A percentile compares a stretch with the other conserved stretches of the same genome.
Conservation (phyloP, 1,284 basidiomycete genomes). For the Amylostereum areolatum region DNA sequence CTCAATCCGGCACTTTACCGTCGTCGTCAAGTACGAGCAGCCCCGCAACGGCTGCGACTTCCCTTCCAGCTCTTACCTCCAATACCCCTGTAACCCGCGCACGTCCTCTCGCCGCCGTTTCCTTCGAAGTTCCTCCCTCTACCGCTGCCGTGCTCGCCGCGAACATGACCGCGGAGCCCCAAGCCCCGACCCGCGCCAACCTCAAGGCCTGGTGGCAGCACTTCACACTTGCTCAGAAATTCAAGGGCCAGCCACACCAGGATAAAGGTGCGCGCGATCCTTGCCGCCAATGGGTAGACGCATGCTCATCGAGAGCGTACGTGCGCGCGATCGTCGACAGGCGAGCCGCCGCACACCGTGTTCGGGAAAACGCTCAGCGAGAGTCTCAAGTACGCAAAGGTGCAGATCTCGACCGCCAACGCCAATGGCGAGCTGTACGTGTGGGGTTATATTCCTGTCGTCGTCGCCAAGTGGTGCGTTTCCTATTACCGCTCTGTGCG, state of each 20-base stretch:
- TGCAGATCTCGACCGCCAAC: conserved; percentile 92
- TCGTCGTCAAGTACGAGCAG: no score
- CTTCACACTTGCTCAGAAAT: conserved; percentile 12
- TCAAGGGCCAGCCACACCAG: conserved; percentile 3
- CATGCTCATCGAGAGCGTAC: neutral
- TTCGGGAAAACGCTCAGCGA: conserved; percentile 85
- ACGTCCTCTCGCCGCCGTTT: no score
- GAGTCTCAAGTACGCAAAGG: conserved; percentile 82
- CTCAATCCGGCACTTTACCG: no score
- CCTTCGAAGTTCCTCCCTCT: neutral
- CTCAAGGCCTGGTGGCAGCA: conserved; percentile 15
- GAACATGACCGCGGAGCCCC: conserved; percentile 5
- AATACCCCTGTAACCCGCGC: no score
- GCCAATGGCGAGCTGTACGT: conserved; percentile 79
- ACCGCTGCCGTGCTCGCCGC: neutral
- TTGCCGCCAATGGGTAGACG: neutral
- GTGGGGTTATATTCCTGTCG: conserved; percentile 93
- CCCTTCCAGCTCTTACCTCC: no score
- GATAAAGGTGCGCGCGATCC: conserved; percentile 4
- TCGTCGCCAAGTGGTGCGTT: conserved; percentile 92
- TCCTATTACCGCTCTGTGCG: conserved; percentile 3
- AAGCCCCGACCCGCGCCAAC: conserved; percentile 4
- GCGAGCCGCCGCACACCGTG: conserved; percentile 43
- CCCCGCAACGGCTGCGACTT: no score
- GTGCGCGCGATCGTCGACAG: conserved; percentile 4